Evolutionary conservation across 768 basidiomycete species (phyloP), one percentile per base, ranked within the genome.

Genomic region (Russula sp.): DNA sequence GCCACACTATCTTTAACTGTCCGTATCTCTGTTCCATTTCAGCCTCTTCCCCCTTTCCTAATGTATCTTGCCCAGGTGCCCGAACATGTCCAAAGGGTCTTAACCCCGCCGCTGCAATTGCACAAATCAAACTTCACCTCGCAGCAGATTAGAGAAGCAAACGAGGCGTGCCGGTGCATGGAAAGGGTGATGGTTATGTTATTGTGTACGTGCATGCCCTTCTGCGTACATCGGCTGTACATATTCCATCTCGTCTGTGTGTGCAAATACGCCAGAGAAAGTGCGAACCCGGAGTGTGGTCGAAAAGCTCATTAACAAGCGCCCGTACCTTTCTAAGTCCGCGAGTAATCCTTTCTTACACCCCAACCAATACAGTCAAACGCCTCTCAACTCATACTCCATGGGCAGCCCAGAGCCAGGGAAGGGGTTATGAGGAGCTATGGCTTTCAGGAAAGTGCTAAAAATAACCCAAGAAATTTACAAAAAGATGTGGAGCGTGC

Each of bases 1-100:
- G 96, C 79, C 96, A 98, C 76, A 98, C 96, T 52, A 98, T 97
- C 77, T 97, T 98, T 81, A 97, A 97, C 77, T 93, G 93, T 89
- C 6, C 54, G 65, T 34, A 16, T 63, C 49, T 49, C 42, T 52
- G 64, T 38, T 22, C 22, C 9, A 14, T 61, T 14, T 63, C 87
- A 16, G 3, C n/a, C 25, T 16, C 3, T 14, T 11, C 4, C 7
- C 22, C 22, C 3, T 11, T 4, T 43, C 3, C 41, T 57, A 8
- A 57, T 43, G 13, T 29, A 11, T 39, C 22, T 45, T 36, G 7
- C n/a, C n/a, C 35, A 66, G 89, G 92, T 74, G 84, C 94, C 53
- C 87, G 90, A 59, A 97, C 95, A n/a, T 98, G 94, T 77, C 93
- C 94, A 59, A 97, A 97, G 83, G 93, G 94, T 58, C 82, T 96